Percentiles rank a stretch among this genome's conserved stretches.
Conservation (phyloP, 495 filamentous ascomycete species). For the Saxispiralis lemnorum region DNA sequence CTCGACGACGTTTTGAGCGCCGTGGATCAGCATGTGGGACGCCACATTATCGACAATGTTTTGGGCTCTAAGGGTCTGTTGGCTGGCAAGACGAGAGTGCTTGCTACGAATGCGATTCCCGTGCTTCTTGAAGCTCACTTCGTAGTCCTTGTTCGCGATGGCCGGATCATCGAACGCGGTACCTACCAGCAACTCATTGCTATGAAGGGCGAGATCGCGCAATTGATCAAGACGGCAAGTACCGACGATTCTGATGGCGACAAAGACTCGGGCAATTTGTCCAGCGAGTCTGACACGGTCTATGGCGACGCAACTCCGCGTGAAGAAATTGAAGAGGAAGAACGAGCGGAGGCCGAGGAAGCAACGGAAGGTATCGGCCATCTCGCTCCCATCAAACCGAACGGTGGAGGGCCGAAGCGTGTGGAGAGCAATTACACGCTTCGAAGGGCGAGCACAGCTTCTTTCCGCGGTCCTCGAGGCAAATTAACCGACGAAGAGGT, state of each 20-base stretch:
- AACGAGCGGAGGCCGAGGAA: constrained; percentile 51
- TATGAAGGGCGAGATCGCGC: constrained; percentile 79
- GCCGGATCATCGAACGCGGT: constrained; percentile 68
- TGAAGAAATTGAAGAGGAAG: constrained; percentile 35
- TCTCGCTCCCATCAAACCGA: constrained; percentile 50
- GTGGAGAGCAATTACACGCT: constrained; percentile 57
- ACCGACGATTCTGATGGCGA: constrained; percentile 44
- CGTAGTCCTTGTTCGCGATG: constrained; percentile 67
- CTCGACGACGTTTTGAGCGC: constrained; percentile 89
- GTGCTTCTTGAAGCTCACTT: constrained; percentile 76
- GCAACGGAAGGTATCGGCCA: constrained; percentile 49
- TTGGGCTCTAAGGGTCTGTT: constrained; percentile 73
- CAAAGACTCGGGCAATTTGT: constrained; percentile 30
- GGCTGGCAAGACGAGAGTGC: constrained; percentile 68
- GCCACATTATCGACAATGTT: constrained; percentile 86
- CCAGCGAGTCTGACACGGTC: constrained; percentile 33
- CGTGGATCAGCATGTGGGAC: constrained; percentile 92
- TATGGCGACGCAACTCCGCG: constrained; percentile 29
- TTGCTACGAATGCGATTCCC: constrained; percentile 92
- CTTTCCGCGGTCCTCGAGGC: constrained; percentile 68
- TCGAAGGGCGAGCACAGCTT: constrained; percentile 77
- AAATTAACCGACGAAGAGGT: constrained; percentile 67
- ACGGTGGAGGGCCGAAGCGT: constrained; percentile 26
- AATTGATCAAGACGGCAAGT: constrained; percentile 62
- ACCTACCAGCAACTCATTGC: constrained; percentile 81